Percentiles rank a stretch among this genome's conserved stretches.
These are phyloP conservation scores for Phyllosticta ampelicida DNA, from an alignment of 2,329 filamentous ascomycete genomes.

Conservation along the genomic window DNA sequence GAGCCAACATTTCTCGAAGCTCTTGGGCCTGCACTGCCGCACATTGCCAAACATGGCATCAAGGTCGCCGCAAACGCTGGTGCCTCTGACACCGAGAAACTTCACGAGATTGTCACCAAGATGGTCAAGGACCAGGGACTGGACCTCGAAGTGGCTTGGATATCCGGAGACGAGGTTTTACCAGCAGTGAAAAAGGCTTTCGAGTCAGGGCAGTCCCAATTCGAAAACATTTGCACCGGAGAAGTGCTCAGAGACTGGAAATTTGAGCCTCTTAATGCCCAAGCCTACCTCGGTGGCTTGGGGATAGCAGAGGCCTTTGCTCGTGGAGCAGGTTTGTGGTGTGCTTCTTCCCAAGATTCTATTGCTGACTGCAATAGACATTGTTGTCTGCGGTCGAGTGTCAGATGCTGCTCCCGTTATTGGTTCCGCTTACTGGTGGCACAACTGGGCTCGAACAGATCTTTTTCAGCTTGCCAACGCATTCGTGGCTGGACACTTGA, in stretches of 20 bases:
- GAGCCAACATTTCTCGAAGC: constrained; percentile 44
- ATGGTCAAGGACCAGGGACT: constrained; percentile 18
- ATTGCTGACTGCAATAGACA: constrained; percentile 18
- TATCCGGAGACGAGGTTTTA: constrained; percentile 35
- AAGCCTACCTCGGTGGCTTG: constrained; percentile 34
- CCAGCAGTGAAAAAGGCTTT: constrained; percentile 24
- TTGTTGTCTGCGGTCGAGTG: constrained; percentile 35
- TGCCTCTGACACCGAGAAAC: constrained; percentile 21
- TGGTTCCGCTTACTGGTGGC: constrained; percentile 36
- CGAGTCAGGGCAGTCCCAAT: constrained; percentile 25
- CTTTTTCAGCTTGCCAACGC: constrained; percentile 33
- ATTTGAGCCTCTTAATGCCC: constrained; percentile 26
- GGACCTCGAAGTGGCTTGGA: constrained; percentile 26
- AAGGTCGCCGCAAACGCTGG: constrained; percentile 27
- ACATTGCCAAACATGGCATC: constrained; percentile 22
- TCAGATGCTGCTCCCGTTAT: constrained; percentile 35
- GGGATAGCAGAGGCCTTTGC: constrained; percentile 33
- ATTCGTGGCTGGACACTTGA: constrained; percentile 35
- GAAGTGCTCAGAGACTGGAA: constrained; percentile 26
- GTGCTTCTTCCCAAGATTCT: background rate
- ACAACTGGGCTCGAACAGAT: constrained; percentile 30
- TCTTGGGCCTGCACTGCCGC: constrained; percentile 29
- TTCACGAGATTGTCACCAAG: constrained; percentile 18
- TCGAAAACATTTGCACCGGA: constrained; percentile 30
- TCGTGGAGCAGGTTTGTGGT: constrained; percentile 24